These are phyloP conservation scores for Debaryomyces robertsiae DNA, from an alignment of 1,139 yeast genomes.

Conservation along the genomic window DNA sequence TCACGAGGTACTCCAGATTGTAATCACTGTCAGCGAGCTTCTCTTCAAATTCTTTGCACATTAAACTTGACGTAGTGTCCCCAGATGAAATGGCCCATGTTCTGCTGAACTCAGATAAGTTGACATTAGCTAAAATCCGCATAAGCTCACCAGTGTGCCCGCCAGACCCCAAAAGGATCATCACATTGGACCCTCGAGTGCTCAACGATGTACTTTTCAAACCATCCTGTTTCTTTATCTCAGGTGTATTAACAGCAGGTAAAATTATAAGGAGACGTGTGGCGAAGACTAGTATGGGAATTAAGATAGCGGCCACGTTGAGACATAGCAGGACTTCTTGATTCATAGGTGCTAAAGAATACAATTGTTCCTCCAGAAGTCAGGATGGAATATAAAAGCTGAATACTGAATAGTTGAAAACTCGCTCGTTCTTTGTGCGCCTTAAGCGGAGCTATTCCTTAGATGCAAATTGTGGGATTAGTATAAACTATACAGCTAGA, in stretches of 20 bases:
- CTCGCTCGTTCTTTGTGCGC: too few species aligned
- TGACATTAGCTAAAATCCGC: constrained; percentile 51
- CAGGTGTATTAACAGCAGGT: constrained; percentile 25
- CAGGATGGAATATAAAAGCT: too few species aligned
- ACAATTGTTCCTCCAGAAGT: too few species aligned
- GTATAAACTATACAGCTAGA: background rate
- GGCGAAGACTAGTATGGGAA: constrained; percentile 28
- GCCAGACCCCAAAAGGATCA: constrained; percentile 75
- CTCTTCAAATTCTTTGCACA: constrained; percentile 49
- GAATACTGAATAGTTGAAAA: too few species aligned
- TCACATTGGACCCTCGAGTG: constrained; percentile 31
- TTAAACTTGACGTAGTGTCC: constrained; percentile 58
- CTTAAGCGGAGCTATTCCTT: too few species aligned
- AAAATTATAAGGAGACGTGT: constrained; percentile 32
- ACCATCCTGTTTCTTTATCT: background rate
- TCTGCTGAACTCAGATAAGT: constrained; percentile 30
- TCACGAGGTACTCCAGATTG: constrained; percentile 30
- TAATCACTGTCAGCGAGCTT: constrained; percentile 18
- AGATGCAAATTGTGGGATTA: background rate
- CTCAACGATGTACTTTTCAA: constrained; percentile 14
- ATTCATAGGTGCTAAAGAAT: constrained; percentile 27
- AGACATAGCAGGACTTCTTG: constrained; percentile 28
- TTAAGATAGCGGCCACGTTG: constrained; percentile 22
- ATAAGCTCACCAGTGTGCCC: constrained; percentile 98
- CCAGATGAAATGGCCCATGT: constrained; percentile 56